Evolutionary conservation across 2,329 filamentous ascomycete species (phyloP).

Genomic region (Diaporthe citriasiana): DNA sequence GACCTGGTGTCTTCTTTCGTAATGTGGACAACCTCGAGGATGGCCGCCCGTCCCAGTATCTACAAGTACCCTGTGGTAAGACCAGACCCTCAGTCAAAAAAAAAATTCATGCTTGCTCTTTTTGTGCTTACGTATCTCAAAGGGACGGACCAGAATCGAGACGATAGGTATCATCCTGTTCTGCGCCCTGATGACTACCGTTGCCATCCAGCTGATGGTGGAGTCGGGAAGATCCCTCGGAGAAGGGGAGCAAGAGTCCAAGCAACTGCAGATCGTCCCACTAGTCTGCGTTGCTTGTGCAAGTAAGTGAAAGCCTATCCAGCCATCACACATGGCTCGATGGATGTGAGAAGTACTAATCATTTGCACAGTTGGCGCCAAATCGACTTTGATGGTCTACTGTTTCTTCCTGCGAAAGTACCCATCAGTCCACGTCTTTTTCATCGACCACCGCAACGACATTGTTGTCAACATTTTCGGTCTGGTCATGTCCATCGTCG

Average conservation of each 20-base stretch:
- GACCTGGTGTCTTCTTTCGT: constrained; percentile 75
- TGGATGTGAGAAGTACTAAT: not conserved
- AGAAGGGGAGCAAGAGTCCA: constrained; percentile 56
- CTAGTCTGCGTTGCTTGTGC: constrained; percentile 68
- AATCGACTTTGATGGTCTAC: constrained; percentile 66
- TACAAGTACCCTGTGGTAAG: constrained; percentile 71
- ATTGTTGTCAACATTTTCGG: constrained; percentile 69
- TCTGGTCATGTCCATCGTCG: constrained; percentile 68
- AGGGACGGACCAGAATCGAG: constrained; percentile 72
- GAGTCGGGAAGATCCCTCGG: constrained; percentile 69
- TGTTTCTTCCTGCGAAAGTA: constrained; percentile 67
- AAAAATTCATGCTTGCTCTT: constrained; percentile 26
- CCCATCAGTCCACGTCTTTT: constrained; percentile 69
- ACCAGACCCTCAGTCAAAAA: constrained; percentile 32
- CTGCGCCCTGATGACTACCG: constrained; percentile 76
- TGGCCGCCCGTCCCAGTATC: constrained; percentile 71
- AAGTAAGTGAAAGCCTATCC: constrained; percentile 56
- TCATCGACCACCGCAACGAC: constrained; percentile 70
- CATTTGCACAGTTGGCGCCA: constrained; percentile 60
- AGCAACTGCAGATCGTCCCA: constrained; percentile 66
- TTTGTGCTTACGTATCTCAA: constrained; percentile 46
- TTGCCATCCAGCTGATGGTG: constrained; percentile 73
- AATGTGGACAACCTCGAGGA: constrained; percentile 71
- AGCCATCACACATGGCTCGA: not conserved
- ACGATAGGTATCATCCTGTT: constrained; percentile 77